Conservation (phyloP, 2,329 filamentous ascomycete species). For the Aureobasidium uvarum region DNA sequence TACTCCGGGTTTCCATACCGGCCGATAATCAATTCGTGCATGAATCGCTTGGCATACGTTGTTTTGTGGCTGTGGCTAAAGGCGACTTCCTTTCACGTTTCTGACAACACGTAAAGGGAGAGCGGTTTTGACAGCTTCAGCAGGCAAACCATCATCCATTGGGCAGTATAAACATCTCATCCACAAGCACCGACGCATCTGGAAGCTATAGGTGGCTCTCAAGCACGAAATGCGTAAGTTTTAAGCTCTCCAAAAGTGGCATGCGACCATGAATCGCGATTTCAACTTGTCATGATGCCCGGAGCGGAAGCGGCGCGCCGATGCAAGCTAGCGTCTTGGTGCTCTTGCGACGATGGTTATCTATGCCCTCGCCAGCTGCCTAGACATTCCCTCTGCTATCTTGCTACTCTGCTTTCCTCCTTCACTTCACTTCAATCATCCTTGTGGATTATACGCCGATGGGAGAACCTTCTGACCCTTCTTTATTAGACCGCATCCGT, state of each 20-base stretch:
- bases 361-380: conserved; percentile 10
- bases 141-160: neutral
- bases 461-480: conserved; percentile 55
- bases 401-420: conserved; percentile 14
- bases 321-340: conserved; percentile 19
- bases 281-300: neutral
- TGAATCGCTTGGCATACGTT: conserved; percentile 1
- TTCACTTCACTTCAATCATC: conserved; percentile 25
- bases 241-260: neutral
- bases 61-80: conserved; percentile 5
- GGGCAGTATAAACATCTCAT: neutral
- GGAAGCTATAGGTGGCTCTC: neutral
- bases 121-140: neutral
- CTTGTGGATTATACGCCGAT: conserved; percentile 43
- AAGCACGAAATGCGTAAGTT: conserved; percentile 18
- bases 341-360: conserved; percentile 4
- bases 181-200: neutral
- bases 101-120: neutral
- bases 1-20: neutral
- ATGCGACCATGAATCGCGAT: neutral
- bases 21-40: neutral
- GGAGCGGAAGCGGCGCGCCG: conserved; percentile 17
- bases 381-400: conserved; percentile 9
- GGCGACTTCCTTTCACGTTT: neutral
- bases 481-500: conserved; percentile 53